Conservation (phyloP, 2,329 filamentous ascomycete species). For the Talaromyces pinophilus region DNA sequence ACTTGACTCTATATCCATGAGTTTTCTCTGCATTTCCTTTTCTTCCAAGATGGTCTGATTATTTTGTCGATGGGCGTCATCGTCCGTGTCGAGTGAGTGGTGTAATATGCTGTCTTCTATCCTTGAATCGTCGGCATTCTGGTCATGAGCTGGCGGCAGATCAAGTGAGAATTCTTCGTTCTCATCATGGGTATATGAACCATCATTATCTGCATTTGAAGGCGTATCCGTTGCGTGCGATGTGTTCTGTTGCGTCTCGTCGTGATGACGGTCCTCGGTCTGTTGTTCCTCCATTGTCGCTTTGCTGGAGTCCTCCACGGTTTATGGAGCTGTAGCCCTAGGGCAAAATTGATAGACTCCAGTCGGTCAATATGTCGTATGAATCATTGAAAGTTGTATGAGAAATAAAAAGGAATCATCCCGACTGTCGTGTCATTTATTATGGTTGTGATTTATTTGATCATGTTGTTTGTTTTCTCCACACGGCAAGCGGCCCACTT, state of each 20-base stretch:
- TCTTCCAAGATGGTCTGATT: conserved; percentile 55
- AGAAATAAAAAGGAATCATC: neutral
- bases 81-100: conserved; percentile 21
- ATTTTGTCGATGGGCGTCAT: conserved; percentile 34
- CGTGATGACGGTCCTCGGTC: conserved; percentile 5
- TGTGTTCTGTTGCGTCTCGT: neutral
- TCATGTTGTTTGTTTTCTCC: conserved; percentile 24
- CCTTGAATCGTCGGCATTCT: conserved; percentile 1
- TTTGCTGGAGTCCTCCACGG: neutral
- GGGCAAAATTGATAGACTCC: neutral
- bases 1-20: conserved; percentile 65
- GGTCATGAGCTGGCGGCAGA: conserved; percentile 10
- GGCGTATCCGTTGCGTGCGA: neutral
- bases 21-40: conserved; percentile 59
- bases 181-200: neutral
- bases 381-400: neutral
- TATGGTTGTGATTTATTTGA: conserved; percentile 3
- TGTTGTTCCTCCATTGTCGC: conserved; percentile 11
- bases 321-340: neutral
- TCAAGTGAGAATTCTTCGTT: neutral
- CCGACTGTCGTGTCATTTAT: neutral
- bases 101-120: conserved; percentile 9
- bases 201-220: neutral
- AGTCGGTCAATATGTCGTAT: neutral
- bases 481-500: conserved; percentile 22